These are phyloP conservation scores for Adiantum capillusveneris DNA, from an alignment of 75 land plant species.

Conservation along the genomic window DNA sequence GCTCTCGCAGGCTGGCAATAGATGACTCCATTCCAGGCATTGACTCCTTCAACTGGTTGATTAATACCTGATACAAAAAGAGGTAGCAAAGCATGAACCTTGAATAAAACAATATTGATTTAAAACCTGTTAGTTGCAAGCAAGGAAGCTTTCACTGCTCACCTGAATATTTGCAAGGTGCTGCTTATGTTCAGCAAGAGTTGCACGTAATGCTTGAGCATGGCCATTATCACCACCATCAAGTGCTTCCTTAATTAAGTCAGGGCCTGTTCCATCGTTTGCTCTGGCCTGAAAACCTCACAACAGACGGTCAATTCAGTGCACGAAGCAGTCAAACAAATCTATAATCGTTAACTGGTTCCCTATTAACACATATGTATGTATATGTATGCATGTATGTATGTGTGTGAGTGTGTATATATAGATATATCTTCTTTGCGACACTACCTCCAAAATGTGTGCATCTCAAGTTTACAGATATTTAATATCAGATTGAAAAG, in stretches of 20 bases:
- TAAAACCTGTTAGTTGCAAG: background rate
- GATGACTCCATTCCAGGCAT: slow-evolving; percentile 69
- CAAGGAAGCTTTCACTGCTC: background rate
- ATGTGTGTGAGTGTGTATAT: no score
- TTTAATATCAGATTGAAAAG: no score
- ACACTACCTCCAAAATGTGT: no score
- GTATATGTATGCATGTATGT: no score
- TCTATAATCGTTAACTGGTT: no score
- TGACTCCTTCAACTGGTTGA: slow-evolving; percentile 73
- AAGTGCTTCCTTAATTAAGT: slow-evolving; percentile 53
- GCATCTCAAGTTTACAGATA: no score
- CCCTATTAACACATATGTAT: no score
- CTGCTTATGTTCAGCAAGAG: slow-evolving; percentile 87
- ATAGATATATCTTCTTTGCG: no score
- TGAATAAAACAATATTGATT: background rate
- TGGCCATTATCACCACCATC: slow-evolving; percentile 59
- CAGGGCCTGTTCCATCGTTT: slow-evolving; percentile 96
- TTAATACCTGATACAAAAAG: slow-evolving; percentile 46
- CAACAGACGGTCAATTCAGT: no score
- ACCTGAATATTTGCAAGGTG: slow-evolving; percentile 95
- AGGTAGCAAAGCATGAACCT: background rate
- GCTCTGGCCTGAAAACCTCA: slow-evolving; percentile 49
- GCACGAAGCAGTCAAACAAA: no score
- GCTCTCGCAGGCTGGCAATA: slow-evolving; percentile 58
- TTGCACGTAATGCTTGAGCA: slow-evolving; percentile 83